Percentiles rank a stretch among this genome's conserved stretches.
These are phyloP conservation scores for Trichoderma polysporum DNA, from an alignment of 2,329 filamentous ascomycete species.

Conservation along the genomic window DNA sequence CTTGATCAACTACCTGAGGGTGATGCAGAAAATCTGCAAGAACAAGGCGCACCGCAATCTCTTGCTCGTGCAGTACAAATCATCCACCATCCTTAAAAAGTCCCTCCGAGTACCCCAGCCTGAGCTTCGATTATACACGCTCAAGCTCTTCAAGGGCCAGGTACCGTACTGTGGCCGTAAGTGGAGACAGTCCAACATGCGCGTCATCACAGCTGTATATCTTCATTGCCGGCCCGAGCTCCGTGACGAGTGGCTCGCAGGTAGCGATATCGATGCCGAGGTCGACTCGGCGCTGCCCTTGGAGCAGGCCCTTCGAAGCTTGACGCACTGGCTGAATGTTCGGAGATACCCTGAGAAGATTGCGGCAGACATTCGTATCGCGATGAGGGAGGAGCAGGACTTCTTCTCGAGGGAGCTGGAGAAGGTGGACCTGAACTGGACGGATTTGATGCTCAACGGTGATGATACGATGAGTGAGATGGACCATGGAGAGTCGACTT, in stretches of 20 bases:
- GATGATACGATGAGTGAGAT: constrained; percentile 37
- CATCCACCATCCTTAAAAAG: constrained; percentile 86
- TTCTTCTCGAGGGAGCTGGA: constrained; percentile 79
- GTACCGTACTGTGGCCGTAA: constrained; percentile 97
- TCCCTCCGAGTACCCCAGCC: constrained; percentile 87
- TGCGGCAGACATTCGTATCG: constrained; percentile 55
- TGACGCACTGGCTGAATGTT: constrained; percentile 95
- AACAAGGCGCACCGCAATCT: constrained; percentile 93
- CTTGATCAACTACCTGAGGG: constrained; percentile 88
- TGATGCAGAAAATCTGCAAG: constrained; percentile 97
- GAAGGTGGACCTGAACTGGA: constrained; percentile 60
- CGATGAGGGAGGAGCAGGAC: constrained; percentile 71
- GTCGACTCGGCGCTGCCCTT: constrained; percentile 90
- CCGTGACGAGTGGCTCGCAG: constrained; percentile 90
- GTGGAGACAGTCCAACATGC: constrained; percentile 98
- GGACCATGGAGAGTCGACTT: constrained; percentile 35
- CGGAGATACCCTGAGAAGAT: constrained; percentile 78
- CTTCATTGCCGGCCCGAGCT: constrained; percentile 90
- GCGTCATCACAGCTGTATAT: constrained; percentile 96
- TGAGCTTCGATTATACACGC: constrained; percentile 83
- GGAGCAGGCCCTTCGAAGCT: constrained; percentile 82
- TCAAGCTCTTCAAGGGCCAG: constrained; percentile 98
- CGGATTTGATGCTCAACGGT: constrained; percentile 39
- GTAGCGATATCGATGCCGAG: constrained; percentile 87
- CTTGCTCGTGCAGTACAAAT: constrained; percentile 93